Base-by-base conservation (phyloP, 2,329 filamentous ascomycete genomes). In the Drechslerella stenobrocha region DNA sequence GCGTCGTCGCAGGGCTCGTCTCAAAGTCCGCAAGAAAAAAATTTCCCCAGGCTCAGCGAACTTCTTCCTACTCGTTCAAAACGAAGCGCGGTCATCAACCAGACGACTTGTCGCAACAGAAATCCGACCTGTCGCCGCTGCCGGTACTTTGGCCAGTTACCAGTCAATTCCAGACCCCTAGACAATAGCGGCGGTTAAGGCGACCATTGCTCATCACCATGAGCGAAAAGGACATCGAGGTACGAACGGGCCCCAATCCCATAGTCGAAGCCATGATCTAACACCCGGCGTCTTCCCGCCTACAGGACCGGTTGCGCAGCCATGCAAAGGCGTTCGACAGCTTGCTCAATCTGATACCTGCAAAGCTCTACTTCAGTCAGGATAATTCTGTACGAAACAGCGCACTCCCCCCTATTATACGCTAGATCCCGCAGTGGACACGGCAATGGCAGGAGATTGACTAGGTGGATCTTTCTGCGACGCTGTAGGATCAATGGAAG, bases 361-460 rank as follows among this genome's bases (percentile, higher is more conserved):
- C 90, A 69, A 91, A 93, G 77, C 85, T 90, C 73, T 96, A 96
- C 78, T 96, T 95, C 73, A 89, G 87, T 58, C 85, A 91, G 76
- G 90, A 95, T 75, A 87, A 83, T 70, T 90, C 82, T 77, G 89
- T 92, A 86, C 73, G 87, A 85, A 57, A 57, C 72, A 59, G 30
- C n/a, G 47, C 42, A 44, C 24, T 35, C 30, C 9, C 20, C 34
- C 50, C 13, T 23, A 53, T 70, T 5, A 5, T 42, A 23, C 13
- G 26, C 34, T 32, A 2, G 26, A 13, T 5, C 13, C 66, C 28
- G 44, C 37, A 57, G 28, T 22, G 51, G 45, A 44, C 32, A 13
- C 11, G 18, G 13, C 15, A 42, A 24, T n/a, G 24, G 28, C 44
- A 9, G 28, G 35, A 45, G n/a, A 22, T n/a, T 60, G 47, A 32